Evolutionary conservation across 129 eudicot species (phyloP), one percentile per base, ranked within the genome.

Genomic region (Artemisia tridentata): DNA sequence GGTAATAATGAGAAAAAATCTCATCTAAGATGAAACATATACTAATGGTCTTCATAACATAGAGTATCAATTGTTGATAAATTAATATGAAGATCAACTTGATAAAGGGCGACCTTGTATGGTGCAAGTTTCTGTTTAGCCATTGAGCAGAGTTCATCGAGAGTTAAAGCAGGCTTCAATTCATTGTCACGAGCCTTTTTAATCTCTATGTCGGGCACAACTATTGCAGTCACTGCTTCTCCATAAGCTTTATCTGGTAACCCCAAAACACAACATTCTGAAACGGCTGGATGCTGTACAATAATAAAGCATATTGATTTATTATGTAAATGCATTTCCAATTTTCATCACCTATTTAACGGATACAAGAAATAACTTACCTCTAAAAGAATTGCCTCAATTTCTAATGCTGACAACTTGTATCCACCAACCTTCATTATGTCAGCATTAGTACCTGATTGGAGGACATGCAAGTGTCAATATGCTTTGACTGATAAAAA

Each of bases 361-460:
- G 9, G 11, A 16, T 55, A 3, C 41, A 9, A 9, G 23, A 63
- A 51, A 38, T 62, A 67, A 65, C 75, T 72, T 80, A 90, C 99
- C 84, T 90, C 99, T 12, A 95, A 73, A 52, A 95, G 87, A 82
- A 84, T 86, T 47, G 99, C 95, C 80, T 95, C 99, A 11, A 95
- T 95, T 84, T 95, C 99, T 74, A 95, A 82, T 23, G 99, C 99
- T 7, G 99, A 95, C 76, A 95, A 79, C 75, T 95, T 95, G 82
- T 90, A 95, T 41, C 99, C 99, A 63, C 99, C 99, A 4, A 95
- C 97, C 80, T 95, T 95, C 97, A 95, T 90, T 31, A 95, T 95
- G 71, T 95, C 99, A 79, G 97, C 99, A 90, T 84, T 95, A 53
- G 86, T 95, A 77, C 99, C 99, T 95, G 85, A 72, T 63, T 38